Evolutionary conservation across 257 asterid genomes (phyloP).

Genomic region (Verbena officinalis): DNA sequence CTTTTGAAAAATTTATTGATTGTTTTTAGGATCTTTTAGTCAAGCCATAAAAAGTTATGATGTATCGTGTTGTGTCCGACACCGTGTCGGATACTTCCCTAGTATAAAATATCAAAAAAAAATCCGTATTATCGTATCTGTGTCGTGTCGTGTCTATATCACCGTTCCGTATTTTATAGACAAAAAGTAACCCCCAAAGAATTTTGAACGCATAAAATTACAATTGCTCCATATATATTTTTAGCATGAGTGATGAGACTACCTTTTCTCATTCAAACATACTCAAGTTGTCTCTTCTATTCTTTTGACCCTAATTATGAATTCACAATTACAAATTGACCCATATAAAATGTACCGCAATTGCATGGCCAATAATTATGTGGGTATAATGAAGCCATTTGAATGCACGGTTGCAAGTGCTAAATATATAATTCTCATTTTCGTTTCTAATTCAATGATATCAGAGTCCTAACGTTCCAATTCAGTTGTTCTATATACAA

Average conservation of each 20-base stretch:
- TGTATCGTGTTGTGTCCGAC: too few relatives aligned
- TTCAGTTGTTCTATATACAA: too few relatives aligned
- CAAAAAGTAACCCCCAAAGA: slow-evolving; percentile 15
- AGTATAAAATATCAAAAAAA: too few relatives aligned
- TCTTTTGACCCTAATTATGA: slow-evolving; percentile 34
- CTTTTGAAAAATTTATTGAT: slow-evolving; percentile 25
- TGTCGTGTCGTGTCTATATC: too few relatives aligned
- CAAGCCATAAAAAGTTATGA: too few relatives aligned
- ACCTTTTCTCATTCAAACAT: slow-evolving; percentile 36
- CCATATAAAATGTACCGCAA: background rate
- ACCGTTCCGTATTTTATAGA: too few relatives aligned
- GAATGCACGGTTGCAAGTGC: too few relatives aligned
- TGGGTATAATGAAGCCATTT: background rate
- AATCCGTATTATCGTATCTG: too few relatives aligned
- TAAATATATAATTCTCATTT: too few relatives aligned
- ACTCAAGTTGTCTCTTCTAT: slow-evolving; percentile 46
- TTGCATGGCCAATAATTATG: slow-evolving; percentile 8
- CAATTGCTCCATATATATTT: slow-evolving; percentile 36
- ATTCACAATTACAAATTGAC: slow-evolving; percentile 26
- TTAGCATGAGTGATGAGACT: slow-evolving; percentile 30
- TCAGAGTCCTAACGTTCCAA: too few relatives aligned
- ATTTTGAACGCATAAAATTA: slow-evolving; percentile 30
- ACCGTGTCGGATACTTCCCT: too few relatives aligned
- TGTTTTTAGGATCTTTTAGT: slow-evolving; percentile 37
- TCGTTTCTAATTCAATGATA: too few relatives aligned